Percentiles rank a stretch among this genome's conserved stretches.
Conservation (phyloP, 345 rosid species). For the Syzygium grande region DNA sequence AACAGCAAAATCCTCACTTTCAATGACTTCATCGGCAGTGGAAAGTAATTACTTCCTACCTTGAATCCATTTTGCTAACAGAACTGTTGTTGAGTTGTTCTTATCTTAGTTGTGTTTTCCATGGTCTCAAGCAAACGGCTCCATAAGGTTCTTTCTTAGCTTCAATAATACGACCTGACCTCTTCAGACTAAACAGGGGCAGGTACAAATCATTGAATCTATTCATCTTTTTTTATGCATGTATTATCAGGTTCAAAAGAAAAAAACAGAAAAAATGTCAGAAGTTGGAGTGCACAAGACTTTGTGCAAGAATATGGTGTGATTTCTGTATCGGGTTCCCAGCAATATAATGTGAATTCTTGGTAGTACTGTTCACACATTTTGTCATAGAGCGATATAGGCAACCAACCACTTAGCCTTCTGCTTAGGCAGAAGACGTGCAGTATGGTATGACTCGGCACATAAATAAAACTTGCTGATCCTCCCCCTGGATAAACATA, state of each 20-base stretch:
- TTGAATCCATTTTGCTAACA: neutral
- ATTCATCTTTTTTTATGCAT: no score
- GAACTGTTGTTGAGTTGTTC: neutral
- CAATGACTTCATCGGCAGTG: neutral
- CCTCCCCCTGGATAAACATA: neutral
- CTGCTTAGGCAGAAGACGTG: neutral
- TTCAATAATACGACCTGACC: neutral
- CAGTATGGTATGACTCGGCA: neutral
- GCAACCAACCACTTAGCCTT: neutral
- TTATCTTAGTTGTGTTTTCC: neutral
- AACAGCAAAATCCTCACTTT: no score
- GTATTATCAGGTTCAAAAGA: neutral
- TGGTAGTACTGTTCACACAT: accelerated
- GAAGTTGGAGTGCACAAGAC: neutral
- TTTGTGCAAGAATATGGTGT: neutral
- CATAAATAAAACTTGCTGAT: neutral
- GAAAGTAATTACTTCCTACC: no score
- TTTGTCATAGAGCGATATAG: neutral
- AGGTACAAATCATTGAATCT: neutral
- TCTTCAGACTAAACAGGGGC: neutral
- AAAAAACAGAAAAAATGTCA: neutral
- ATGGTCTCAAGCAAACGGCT: neutral
- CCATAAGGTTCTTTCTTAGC: neutral
- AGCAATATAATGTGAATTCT: neutral
- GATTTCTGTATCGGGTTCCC: neutral